Evolutionary conservation across 208 protist species (phyloP).

Genomic region (Acanthamoeba royreba): DNA sequence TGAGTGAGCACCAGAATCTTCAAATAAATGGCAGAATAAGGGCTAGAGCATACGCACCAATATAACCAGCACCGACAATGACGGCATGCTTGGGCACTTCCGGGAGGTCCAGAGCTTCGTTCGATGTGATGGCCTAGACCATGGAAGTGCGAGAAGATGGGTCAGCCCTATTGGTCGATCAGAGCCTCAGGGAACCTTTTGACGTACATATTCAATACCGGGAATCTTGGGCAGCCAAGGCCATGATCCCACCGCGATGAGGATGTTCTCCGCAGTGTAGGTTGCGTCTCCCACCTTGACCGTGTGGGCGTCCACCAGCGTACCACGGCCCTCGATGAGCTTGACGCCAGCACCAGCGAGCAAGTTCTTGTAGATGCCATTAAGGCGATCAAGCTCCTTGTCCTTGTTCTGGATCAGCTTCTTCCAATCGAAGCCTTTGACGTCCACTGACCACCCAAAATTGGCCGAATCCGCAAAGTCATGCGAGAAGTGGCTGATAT

Average conservation of each 20-base stretch:
- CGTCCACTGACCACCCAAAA: background rate
- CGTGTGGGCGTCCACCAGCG: constrained; percentile 63
- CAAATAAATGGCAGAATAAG: constrained; percentile 75
- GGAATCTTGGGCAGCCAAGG: constrained; percentile 45
- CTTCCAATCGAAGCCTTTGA: background rate
- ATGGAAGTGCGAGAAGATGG: background rate
- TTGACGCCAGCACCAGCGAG: background rate
- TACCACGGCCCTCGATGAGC: constrained; percentile 63
- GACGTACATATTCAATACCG: background rate
- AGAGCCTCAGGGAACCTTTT: background rate
- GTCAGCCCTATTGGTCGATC: background rate
- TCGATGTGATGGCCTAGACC: constrained; percentile 67
- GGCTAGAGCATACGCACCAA: constrained; percentile 62
- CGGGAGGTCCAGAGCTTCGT: constrained; percentile 77
- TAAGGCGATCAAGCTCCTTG: background rate
- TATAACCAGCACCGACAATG: constrained; percentile 79
- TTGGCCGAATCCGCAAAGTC: background rate
- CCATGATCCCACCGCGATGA: constrained; percentile 75
- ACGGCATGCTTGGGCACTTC: constrained; percentile 46
- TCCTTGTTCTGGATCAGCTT: background rate
- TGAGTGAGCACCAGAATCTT: constrained; percentile 53
- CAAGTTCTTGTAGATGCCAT: background rate
- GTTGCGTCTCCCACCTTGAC: constrained; percentile 34
- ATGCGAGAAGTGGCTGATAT: background rate
- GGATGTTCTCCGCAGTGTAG: constrained; percentile 68